Evolutionary conservation across 208 protist species (phyloP), one percentile per base, ranked within the genome.

Genomic region (Entamoeba moshkovskii): DNA sequence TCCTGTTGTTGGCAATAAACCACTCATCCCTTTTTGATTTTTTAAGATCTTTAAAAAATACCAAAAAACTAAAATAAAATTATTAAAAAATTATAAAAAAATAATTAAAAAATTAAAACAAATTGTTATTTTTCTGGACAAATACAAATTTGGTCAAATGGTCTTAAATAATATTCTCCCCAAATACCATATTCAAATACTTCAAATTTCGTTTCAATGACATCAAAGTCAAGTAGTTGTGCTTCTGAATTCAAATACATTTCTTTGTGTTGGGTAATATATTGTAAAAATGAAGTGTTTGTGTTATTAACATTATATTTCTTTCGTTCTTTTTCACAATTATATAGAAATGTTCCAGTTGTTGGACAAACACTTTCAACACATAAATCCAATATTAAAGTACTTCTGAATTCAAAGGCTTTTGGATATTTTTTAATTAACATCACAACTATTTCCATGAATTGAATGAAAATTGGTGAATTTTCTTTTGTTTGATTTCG

Each of bases 301-400:
- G 59, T 73, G 2, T 2, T 33, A 73, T 3, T 6, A 73, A 73
- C 59, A 73, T 73, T 16, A 33, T 38, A 73, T 33, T 73, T 73
- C 18, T 29, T 33, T 73, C 59, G 3, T 33, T 73, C 59, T 33
- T 22, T 33, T 73, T 73, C 59, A 73, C 59, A 73, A 16, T 96
- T 96, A 42, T 46, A 96, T 1, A 97, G 94, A 91, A 97, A 97
- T 0, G 96, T 97, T 16, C 96, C 96, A 92, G 95, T 97, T 47
- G 96, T 91, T 93, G 97, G 97, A 38, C 96, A 95, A 94, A 98
- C 98, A 33, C 97, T 94, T 38, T 96, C 95, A 52, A 98, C 96
- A 15, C 96, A 95, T 22, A 99, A 96, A 45, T 96, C 95, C 38
- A 96, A 94, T 8, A 98, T 96, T 25, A 98, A 96, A 18, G 66